A percentile compares a stretch with the other conserved stretches of the same genome.
These are phyloP conservation scores for Kodamaea laetipori DNA, from an alignment of 805 yeast species.

Conservation along the genomic window DNA sequence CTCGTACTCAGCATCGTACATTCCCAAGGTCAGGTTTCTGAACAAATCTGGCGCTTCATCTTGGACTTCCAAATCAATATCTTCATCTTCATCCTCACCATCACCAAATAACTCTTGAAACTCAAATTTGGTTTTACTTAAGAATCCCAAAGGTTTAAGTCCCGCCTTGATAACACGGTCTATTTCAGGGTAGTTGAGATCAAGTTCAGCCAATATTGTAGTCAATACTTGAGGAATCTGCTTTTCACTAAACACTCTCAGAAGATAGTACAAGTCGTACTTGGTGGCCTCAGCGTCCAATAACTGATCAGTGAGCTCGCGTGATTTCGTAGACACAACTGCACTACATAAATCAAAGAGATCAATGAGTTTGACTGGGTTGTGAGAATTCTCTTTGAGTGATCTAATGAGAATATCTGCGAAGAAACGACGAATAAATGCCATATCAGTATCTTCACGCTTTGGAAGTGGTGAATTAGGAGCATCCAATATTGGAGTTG, in stretches of 20 bases:
- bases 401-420: slow-evolving; percentile 67
- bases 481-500: slow-evolving; percentile 57
- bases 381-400: slow-evolving; percentile 52
- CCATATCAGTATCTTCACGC: slow-evolving; percentile 65
- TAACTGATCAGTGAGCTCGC: slow-evolving; percentile 45
- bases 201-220: slow-evolving; percentile 61
- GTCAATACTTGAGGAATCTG: slow-evolving; percentile 61
- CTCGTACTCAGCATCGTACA: slow-evolving; percentile 83
- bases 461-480: slow-evolving; percentile 47
- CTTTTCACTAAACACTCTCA: slow-evolving; percentile 68
- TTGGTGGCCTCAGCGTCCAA: slow-evolving; percentile 51
- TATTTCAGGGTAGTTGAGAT: slow-evolving; percentile 71
- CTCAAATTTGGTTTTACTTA: slow-evolving; percentile 58
- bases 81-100: slow-evolving; percentile 52
- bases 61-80: slow-evolving; percentile 53
- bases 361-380: slow-evolving; percentile 49
- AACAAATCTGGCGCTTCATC: slow-evolving; percentile 79
- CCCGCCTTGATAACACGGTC: slow-evolving; percentile 59
- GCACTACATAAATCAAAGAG: slow-evolving; percentile 52
- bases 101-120: slow-evolving; percentile 60
- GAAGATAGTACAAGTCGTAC: slow-evolving; percentile 63
- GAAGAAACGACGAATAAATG: slow-evolving; percentile 71
- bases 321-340: slow-evolving; percentile 44
- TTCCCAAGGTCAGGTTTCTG: slow-evolving; percentile 87
- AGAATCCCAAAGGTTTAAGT: slow-evolving; percentile 57